Evolutionary conservation across 768 basidiomycete genomes (phyloP), one percentile per base, ranked within the genome.

Genomic region (Hydnum rufescens): DNA sequence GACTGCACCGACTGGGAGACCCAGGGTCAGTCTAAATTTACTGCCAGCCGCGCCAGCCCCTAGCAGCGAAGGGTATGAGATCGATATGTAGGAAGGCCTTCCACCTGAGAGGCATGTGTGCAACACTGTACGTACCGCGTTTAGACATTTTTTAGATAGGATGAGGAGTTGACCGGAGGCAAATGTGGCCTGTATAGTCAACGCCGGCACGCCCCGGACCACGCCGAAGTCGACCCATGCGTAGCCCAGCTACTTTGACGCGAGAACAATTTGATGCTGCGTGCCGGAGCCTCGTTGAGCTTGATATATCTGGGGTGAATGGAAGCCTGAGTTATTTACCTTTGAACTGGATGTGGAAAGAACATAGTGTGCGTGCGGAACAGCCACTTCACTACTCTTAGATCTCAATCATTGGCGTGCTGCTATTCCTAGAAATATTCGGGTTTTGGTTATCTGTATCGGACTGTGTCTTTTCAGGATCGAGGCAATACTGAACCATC

Each of bases 11-110:
- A 85, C 83, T 56, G 87, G 89, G 51, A 92, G 81, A 85, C 83
- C 86, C 58, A 87, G 77, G 47, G 84, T 92, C 74, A 97, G 73
- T 61, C 90, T 80, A 78, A 82, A 96, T 71, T 96, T 99, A 71
- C 85, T 90, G 65, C 93, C 93, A n/a, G n/a, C n/a, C n/a, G n/a
- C n/a, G n/a, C n/a, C n/a, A n/a, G n/a, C n/a, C n/a, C n/a, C n/a
- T n/a, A n/a, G n/a, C n/a, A n/a, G n/a, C n/a, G n/a, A n/a, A n/a
- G n/a, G n/a, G n/a, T n/a, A n/a, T n/a, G n/a, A n/a, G n/a, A n/a
- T n/a, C n/a, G n/a, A n/a, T n/a, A n/a, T n/a, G n/a, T n/a, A n/a
- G n/a, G n/a, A n/a, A n/a, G n/a, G n/a, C n/a, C n/a, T n/a, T n/a
- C n/a, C n/a, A n/a, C n/a, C n/a, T n/a, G n/a, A n/a, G n/a, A n/a